Conservation (phyloP, 306 rosid species). For the Casuarina equisetifolia region DNA sequence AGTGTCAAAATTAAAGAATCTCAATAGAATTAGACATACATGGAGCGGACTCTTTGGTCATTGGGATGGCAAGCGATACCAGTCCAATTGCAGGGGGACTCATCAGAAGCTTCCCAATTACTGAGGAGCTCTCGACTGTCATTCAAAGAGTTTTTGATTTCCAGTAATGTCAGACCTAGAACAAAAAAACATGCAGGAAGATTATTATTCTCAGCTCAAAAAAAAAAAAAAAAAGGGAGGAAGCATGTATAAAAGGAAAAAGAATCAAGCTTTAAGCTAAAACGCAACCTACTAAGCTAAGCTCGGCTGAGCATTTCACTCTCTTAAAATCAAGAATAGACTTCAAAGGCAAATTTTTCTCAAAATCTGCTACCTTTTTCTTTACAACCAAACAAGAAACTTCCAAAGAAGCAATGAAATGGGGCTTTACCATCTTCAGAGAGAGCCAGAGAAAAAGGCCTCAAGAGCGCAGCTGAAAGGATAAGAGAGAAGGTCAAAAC, state of each 20-base stretch:
- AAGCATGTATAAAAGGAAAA: no score
- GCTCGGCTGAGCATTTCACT: background rate
- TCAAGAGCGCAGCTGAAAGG: constrained; percentile 29
- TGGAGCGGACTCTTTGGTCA: constrained; percentile 68
- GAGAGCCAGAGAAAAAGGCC: constrained; percentile 60
- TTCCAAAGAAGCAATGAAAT: background rate
- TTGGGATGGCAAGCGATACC: constrained; percentile 81
- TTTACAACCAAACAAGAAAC: background rate
- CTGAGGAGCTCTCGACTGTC: constrained; percentile 66
- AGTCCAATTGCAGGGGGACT: constrained; percentile 87
- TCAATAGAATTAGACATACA: constrained; percentile 44
- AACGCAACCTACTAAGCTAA: background rate
- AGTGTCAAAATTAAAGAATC: constrained; percentile 8
- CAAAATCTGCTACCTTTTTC: background rate
- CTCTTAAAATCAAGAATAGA: background rate
- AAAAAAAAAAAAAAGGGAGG: no score
- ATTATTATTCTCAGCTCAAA: constrained; percentile 18
- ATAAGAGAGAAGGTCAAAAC: constrained; percentile 40
- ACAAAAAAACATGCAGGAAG: constrained; percentile 15
- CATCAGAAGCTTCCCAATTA: constrained; percentile 74
- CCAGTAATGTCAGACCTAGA: constrained; percentile 78
- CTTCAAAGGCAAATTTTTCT: background rate
- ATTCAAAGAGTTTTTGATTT: constrained; percentile 66
- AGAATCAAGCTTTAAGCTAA: background rate
- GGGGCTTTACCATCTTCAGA: constrained; percentile 65